phyloP scores from a whole-genome alignment of 257 asterid genomes.

The Nicotiana sylvestris region DNA sequence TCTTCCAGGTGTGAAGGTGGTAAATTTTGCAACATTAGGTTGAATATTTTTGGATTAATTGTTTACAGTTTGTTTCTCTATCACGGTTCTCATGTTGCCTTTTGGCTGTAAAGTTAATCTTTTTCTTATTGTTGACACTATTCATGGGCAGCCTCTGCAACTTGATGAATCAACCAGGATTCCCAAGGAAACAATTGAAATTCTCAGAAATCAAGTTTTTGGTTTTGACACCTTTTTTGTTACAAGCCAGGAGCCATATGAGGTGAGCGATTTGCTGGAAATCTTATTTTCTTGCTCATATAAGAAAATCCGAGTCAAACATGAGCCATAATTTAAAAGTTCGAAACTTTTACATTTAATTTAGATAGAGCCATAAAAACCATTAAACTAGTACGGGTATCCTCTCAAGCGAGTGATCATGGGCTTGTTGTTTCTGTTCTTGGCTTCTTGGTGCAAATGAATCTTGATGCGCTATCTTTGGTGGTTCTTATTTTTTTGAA shows the following conservation, averaged over 20 bases:
- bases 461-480: background rate
- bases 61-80: background rate
- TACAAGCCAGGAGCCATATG: constrained; percentile 97
- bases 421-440: background rate
- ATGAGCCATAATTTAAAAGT: background rate
- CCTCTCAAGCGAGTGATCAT: background rate
- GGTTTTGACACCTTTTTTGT: constrained; percentile 94
- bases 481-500: background rate
- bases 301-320: constrained; percentile 3
- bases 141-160: constrained; percentile 51
- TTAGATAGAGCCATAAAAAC: background rate
- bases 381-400: background rate
- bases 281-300: background rate
- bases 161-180: constrained; percentile 75
- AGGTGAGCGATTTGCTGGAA: constrained; percentile 47
- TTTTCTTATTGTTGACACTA: constrained; percentile 14
- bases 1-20: constrained; percentile 97
- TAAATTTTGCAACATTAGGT: constrained; percentile 27
- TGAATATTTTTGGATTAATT: background rate
- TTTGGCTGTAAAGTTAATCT: background rate
- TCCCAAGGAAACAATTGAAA: constrained; percentile 77
- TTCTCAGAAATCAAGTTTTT: constrained; percentile 85
- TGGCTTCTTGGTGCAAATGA: background rate
- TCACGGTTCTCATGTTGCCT: constrained; percentile 9
- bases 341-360: background rate